Evolutionary conservation across 345 rosid genomes (phyloP).

Genomic region (Salix arbutifolia): DNA sequence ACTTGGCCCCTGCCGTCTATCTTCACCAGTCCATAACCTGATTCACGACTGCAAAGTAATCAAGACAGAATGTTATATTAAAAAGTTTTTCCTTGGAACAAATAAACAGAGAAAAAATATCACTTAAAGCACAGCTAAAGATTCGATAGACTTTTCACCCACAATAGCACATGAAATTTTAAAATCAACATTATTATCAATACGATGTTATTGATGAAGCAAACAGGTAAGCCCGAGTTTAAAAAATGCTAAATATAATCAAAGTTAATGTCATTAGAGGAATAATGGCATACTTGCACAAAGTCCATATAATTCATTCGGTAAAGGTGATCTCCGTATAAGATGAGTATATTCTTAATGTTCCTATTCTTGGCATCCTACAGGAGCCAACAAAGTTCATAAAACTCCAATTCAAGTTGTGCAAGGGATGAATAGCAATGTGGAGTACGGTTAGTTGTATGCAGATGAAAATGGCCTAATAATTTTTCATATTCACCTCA

Average conservation of each 20-base stretch:
- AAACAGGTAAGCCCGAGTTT: constrained; percentile 13
- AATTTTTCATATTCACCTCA: no score
- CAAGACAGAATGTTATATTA: constrained; percentile 7
- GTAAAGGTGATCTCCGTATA: constrained; percentile 90
- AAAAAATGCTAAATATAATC: background rate
- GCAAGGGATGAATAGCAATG: no score
- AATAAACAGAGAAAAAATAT: background rate
- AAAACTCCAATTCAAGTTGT: no score
- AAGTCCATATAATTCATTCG: constrained; percentile 88
- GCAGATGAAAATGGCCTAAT: no score
- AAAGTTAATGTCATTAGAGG: background rate
- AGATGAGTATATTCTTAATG: constrained; percentile 65
- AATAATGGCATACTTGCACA: constrained; percentile 48
- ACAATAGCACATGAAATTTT: constrained; percentile 76
- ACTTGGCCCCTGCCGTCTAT: constrained; percentile 61
- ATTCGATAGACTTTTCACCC: constrained; percentile 51
- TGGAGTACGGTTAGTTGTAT: no score
- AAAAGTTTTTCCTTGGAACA: background rate
- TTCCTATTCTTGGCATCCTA: constrained; percentile 86
- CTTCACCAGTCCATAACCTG: constrained; percentile 84
- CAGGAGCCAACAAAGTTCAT: no score
- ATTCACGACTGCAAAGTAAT: constrained; percentile 63
- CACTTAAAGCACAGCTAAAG: background rate
- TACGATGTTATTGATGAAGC: constrained; percentile 55
- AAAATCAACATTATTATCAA: constrained; percentile 71